Percentiles rank a stretch among this genome's conserved stretches.
Conservation (phyloP, 164 flowering plant species). For the Tetrastigma voinierianum region DNA sequence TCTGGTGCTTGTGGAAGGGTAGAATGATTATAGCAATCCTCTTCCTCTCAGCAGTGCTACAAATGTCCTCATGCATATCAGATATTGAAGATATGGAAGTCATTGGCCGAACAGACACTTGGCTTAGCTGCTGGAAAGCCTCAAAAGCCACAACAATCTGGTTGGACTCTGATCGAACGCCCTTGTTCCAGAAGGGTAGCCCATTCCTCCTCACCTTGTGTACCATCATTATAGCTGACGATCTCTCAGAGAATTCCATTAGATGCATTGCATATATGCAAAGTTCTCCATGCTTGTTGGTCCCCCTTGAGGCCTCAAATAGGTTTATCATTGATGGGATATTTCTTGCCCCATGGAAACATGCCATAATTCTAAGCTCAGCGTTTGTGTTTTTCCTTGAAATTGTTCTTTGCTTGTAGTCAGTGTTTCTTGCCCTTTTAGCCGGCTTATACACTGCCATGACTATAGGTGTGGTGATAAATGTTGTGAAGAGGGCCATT, state of each 20-base stretch:
- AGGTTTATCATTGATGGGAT: conserved; percentile 64
- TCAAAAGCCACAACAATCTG: conserved; percentile 62
- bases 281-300: conserved; percentile 31
- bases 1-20: conserved; percentile 55
- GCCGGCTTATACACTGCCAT: conserved; percentile 62
- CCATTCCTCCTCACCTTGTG: conserved; percentile 70
- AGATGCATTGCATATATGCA: conserved; percentile 61
- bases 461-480: conserved; percentile 66
- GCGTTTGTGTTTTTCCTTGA: conserved; percentile 33
- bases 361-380: conserved; percentile 52
- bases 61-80: conserved; percentile 68
- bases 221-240: conserved; percentile 74
- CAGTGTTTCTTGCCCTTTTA: conserved; percentile 14
- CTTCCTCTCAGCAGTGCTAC: conserved; percentile 55
- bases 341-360: conserved; percentile 53
- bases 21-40: conserved; percentile 45
- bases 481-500: conserved; percentile 74
- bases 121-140: conserved; percentile 51
- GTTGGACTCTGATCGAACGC: conserved; percentile 20
- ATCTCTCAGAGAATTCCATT: conserved; percentile 68
- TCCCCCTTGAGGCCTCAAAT: conserved; percentile 59
- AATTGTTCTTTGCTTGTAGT: conserved; percentile 52
- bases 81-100: conserved; percentile 52
- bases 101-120: conserved; percentile 57
- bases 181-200: conserved; percentile 66